Evolutionary conservation across 495 filamentous ascomycete genomes (phyloP), one percentile per base, ranked within the genome.

Genomic region (Penicillium cinerascens): DNA sequence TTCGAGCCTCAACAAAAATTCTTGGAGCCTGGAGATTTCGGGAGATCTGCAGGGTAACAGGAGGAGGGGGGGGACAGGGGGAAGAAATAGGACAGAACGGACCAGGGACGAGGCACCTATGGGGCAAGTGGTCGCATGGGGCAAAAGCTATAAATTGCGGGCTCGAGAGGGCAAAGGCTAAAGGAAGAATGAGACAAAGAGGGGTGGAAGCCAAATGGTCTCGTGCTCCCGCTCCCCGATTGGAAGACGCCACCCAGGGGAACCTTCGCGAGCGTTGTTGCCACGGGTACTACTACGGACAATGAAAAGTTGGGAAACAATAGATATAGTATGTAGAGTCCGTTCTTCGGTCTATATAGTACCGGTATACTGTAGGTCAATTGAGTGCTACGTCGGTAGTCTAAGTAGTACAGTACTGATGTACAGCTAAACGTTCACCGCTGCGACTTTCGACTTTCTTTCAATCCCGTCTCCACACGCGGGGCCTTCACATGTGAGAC

Each of bases 161-260:
- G 25, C 5, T 26, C 15, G 41, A 41, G 2, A 43, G 41, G 22
- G 20, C 6, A 39, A 39, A 36, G 25, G 27, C 16, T 26, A 11
- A 25, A 15, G 17, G 9, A 25, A 18, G 42, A 54, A 52, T 54
- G 49, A 63, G 52, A 62, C 52, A 43, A 27, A 43, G 36, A 38
- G 51, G 44, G 23, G 51, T 29, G 16, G 45, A 38, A 49, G 46
- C 35, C 56, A 42, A 38, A 39, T 65, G 69, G 71, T 72, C 71
- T 74, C 71, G 71, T 74, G 71, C 71, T 57, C 61, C 42, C 51
- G 56, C 45, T 23, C 68, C 60, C 50, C 65, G 67, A 71, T 74
- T 70, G 70, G 70, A 61, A 62, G 56, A 56, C 20, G 41, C 2
- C 21, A 23, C 23, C 39, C 44, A 8, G 39, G 39, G 51, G 41